These are phyloP conservation scores for Austroboletus festivus DNA, from an alignment of 768 basidiomycete genomes.

Conservation along the genomic window DNA sequence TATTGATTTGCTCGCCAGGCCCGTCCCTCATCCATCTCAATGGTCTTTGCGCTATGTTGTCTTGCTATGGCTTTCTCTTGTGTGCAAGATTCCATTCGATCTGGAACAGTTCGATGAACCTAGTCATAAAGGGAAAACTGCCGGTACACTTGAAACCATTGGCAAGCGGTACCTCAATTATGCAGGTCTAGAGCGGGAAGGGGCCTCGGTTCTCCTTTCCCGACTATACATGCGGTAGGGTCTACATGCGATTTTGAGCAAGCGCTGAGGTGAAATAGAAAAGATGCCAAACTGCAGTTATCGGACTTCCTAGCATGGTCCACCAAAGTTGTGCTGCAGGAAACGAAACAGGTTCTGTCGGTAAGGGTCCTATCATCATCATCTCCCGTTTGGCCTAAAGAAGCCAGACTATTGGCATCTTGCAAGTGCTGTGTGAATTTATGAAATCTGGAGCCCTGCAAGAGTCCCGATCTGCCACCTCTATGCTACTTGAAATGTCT, in stretches of 20 bases:
- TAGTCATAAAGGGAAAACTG: slow-evolving; percentile 51
- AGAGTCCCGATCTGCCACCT: slow-evolving; percentile 43
- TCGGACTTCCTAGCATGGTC: slow-evolving; percentile 52
- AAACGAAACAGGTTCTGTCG: slow-evolving; percentile 44
- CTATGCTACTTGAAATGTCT: slow-evolving; percentile 45
- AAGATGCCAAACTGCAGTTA: slow-evolving; percentile 53
- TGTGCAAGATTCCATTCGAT: slow-evolving; percentile 92
- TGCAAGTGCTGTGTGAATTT: slow-evolving; percentile 71
- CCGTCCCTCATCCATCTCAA: slow-evolving; percentile 40
- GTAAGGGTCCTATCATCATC: slow-evolving; percentile 35
- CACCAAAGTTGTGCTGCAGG: slow-evolving; percentile 35
- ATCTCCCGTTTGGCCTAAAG: slow-evolving; percentile 1
- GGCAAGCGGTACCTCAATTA: slow-evolving; percentile 57
- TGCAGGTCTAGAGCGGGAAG: slow-evolving; percentile 84
- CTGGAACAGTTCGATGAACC: slow-evolving; percentile 78
- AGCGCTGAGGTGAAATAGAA: slow-evolving; percentile 37
- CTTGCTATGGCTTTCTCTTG: slow-evolving; percentile 90
- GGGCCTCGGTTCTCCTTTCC: slow-evolving; percentile 76
- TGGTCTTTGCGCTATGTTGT: slow-evolving; percentile 86
- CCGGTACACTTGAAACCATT: slow-evolving; percentile 50
- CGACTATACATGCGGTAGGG: slow-evolving; percentile 75
- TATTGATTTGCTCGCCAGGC: slow-evolving; percentile 46
- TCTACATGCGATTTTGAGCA: neutral
- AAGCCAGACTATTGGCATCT: slow-evolving; percentile 59
- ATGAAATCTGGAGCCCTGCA: slow-evolving; percentile 59